phyloP scores from a whole-genome alignment of 345 rosid species.

The Angophora floribunda region DNA sequence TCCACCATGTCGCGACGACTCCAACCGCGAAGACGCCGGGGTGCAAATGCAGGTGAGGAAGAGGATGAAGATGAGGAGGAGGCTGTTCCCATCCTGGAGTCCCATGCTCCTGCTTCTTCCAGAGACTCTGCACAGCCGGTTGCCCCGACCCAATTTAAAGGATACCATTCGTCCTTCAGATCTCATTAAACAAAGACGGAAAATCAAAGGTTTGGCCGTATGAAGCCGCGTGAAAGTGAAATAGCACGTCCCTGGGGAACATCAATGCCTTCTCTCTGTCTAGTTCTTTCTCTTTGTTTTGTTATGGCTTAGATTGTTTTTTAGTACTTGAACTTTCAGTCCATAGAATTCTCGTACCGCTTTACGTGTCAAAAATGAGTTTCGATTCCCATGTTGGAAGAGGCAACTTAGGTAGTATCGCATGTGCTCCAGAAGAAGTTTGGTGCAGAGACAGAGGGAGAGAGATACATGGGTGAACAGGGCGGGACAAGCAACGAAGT shows the following conservation, averaged over 20 bases:
- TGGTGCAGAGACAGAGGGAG: not conserved
- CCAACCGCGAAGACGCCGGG: not conserved
- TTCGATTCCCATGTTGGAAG: not conserved
- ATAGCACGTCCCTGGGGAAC: not conserved
- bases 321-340: not conserved
- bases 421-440: not conserved
- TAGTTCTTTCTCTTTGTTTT: not conserved
- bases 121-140: not conserved
- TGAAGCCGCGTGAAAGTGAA: not conserved
- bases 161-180: not conserved
- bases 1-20: not conserved
- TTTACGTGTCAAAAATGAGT: not conserved
- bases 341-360: not conserved
- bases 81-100: not conserved
- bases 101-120: not conserved
- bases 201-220: not conserved
- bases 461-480: not conserved
- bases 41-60: not conserved
- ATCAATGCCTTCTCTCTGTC: not conserved
- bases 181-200: not conserved
- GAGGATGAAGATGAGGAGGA: not conserved
- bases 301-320: not conserved
- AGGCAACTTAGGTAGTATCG: not conserved
- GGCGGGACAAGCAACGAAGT: conserved; percentile 5
- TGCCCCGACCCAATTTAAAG: not conserved